These are phyloP conservation scores for Cocos nucifera DNA, from an alignment of 176 grass and related monocot species.

Conservation along the genomic window DNA sequence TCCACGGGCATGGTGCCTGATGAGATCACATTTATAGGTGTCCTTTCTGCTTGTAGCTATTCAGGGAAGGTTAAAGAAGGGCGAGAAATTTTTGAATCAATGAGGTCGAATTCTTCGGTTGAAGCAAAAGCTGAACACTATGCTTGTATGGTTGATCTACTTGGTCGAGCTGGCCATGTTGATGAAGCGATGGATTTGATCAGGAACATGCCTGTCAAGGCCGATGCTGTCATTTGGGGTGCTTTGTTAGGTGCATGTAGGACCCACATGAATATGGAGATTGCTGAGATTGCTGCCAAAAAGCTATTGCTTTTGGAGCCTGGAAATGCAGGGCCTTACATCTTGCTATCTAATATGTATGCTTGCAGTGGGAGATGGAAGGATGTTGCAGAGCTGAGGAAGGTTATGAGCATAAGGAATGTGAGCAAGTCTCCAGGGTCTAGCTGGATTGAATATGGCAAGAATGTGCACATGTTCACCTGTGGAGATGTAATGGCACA, in stretches of 20 bases:
- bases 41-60: conserved; percentile 68
- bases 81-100: conserved; percentile 46
- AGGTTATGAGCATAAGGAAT: conserved; percentile 59
- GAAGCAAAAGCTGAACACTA: conserved; percentile 49
- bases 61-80: conserved; percentile 69
- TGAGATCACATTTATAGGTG: conserved; percentile 70
- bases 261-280: conserved; percentile 65
- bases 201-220: conserved; percentile 42
- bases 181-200: conserved; percentile 62
- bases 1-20: conserved; percentile 33
- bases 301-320: conserved; percentile 58
- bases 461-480: conserved; percentile 65
- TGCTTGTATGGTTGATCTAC: conserved; percentile 71
- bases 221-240: conserved; percentile 72
- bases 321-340: conserved; percentile 55
- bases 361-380: conserved; percentile 61
- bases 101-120: conserved; percentile 31
- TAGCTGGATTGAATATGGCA: conserved; percentile 70
- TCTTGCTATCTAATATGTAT: conserved; percentile 71
- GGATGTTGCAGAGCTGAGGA: conserved; percentile 54
- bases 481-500: conserved; percentile 48
- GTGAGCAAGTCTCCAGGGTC: conserved; percentile 63
- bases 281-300: conserved; percentile 61
- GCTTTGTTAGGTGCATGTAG: conserved; percentile 65
- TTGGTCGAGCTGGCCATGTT: conserved; percentile 52